Evolutionary conservation across 2,329 filamentous ascomycete species (phyloP), one percentile per base, ranked within the genome.

Genomic region (Sporothrix protearum): DNA sequence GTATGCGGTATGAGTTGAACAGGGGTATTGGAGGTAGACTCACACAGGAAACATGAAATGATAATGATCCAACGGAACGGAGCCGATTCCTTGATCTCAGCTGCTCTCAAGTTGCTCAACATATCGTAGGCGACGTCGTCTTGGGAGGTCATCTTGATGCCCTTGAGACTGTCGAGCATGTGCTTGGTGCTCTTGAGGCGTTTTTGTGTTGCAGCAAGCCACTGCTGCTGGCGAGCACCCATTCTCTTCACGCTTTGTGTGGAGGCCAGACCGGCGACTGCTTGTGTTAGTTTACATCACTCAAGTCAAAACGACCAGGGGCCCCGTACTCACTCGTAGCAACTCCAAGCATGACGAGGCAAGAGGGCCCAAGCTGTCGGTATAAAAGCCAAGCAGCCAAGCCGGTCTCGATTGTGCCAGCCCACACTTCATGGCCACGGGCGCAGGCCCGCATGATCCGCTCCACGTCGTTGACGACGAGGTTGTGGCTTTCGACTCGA

Each of bases 131-230:
- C 64, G 6, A 68, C 64, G 16, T 49, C 25, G 19, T 53, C 64
- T 25, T 68, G 64, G 19, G 45, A 51, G 3, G 64, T 68, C 64
- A 68, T 68, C 12, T 68, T 68, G 30, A 68, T 68, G 47, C 64
- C 64, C 30, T 68, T 68, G 42, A 68, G 64, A 19, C 64, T 68
- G 64, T 68, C 64, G 14, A 68, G 64, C 64, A 68, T 68, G 30
- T 68, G 42, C 45, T 68, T 68, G 6, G 64, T 68, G 42, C 64
- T 49, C 64, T 68, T 68, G 0, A 68, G 64, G 3, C 64, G 64
- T 7, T 8, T 49, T n/a, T 68, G 64, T 39, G 64, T 68, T 33
- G 64, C 64, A 2, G 64, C 64, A 2, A 68, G 64, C 64, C 64
- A 68, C 30, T 68, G 16, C n/a, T 68, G 64, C n/a, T 68, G 64